Evolutionary conservation across 208 protist genomes (phyloP).

Genomic region (Crithidia sp.): DNA sequence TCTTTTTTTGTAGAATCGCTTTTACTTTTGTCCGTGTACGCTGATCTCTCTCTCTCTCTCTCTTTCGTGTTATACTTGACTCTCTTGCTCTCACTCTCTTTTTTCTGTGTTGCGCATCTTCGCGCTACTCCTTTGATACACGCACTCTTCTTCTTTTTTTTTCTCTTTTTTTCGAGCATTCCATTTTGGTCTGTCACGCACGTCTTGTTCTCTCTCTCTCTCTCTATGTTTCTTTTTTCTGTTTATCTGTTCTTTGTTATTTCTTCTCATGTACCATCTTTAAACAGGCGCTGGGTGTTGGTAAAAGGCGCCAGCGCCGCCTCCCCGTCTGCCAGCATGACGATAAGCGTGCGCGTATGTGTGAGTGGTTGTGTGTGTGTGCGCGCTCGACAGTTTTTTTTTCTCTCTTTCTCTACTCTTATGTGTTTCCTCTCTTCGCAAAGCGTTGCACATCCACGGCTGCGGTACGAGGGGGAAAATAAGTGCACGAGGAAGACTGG

Average conservation of each 20-base stretch:
- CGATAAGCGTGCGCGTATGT: neutral
- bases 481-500: no score
- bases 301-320: no score
- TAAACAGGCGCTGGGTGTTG: no score
- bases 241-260: neutral
- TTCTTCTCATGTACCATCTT: no score
- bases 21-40: no score
- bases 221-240: neutral
- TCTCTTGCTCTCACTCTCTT: no score
- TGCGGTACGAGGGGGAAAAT: no score
- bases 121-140: slow-evolving; percentile 1
- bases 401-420: neutral
- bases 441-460: no score
- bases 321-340: no score
- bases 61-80: no score
- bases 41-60: neutral
- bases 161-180: neutral
- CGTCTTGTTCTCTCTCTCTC: no score
- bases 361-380: neutral
- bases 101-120: neutral
- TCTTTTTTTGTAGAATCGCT: no score
- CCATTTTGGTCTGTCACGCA: neutral
- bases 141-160: neutral
- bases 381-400: slow-evolving; percentile 7
- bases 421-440: slow-evolving; percentile 14